Evolutionary conservation across 768 basidiomycete species (phyloP), one percentile per base, ranked within the genome.

Genomic region (Steccherinum ochraceum): DNA sequence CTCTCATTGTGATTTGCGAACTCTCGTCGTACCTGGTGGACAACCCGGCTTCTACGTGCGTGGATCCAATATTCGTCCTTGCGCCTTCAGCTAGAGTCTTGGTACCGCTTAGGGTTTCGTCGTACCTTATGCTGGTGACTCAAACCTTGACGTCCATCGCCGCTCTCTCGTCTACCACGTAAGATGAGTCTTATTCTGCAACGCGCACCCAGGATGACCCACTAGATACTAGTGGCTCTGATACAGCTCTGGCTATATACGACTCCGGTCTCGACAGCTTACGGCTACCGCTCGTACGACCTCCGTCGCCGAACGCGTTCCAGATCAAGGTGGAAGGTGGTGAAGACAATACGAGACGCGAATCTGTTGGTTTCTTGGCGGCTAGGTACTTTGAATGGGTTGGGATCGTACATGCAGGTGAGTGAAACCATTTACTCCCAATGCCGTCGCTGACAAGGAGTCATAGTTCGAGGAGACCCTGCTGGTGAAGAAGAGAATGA

Each of bases 1-100:
- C 70, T 25, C 63, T 85, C n/a, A 55, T 87, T 19, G 70, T 89
- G 25, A 60, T 89, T 16, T 73, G 77, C 45, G 84, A 86, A 53
- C 72, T 74, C 0, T 86, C 84, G 2, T 59, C 67, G 5, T 86
- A 82, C 62, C 80, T 85, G 45, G 12, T 56, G 12, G 52, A 53
- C 5, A 40, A 26, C 5, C 46, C 53, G 24, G 60, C 60, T 11
- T 46, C 61, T 19, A 62, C 55, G 61, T 60, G 30, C 40, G 64
- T 45, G 12, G 5, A 40, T 42, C n/a, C 41, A 18, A n/a, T 19
- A 5, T 43, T 10, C 18, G 18, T 46, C 25, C 46, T 46, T 25
- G 23, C 12, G 40, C 42, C 30, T 41, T 23, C 46, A 45, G 7
- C 41, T 43, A 10, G 41, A 43, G 10, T n/a, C n/a, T n/a, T n/a